Conservation (phyloP, 345 rosid species). For the Xanthoceras sorbifolium region DNA sequence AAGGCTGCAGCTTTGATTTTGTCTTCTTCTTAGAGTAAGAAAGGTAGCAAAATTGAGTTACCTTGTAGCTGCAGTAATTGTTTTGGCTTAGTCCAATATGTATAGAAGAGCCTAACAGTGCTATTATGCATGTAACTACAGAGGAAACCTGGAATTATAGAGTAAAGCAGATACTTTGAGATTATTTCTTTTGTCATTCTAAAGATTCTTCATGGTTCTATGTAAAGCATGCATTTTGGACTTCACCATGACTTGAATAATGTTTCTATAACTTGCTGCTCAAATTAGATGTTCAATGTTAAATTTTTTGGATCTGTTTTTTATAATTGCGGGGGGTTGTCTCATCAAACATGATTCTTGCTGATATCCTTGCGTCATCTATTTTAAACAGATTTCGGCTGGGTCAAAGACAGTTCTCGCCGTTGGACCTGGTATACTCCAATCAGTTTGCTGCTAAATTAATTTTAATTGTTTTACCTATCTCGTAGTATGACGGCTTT, state of each 20-base stretch:
- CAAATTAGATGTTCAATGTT: background rate
- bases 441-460: background rate
- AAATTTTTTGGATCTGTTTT: background rate
- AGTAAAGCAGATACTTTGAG: background rate
- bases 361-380: background rate
- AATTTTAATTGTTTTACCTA: background rate
- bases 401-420: slow-evolving; percentile 93
- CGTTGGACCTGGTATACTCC: slow-evolving; percentile 73
- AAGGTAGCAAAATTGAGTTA: background rate
- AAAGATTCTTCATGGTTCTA: background rate
- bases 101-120: background rate
- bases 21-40: background rate
- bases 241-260: background rate
- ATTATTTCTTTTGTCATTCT: background rate
- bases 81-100: background rate
- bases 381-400: slow-evolving; percentile 59
- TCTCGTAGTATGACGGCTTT: background rate
- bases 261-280: background rate
- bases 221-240: background rate
- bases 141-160: background rate
- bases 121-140: background rate
- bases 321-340: no score
- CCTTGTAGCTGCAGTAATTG: background rate
- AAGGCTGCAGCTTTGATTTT: background rate
- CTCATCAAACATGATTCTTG: background rate